Evolutionary conservation across 805 yeast genomes (phyloP), one percentile per base, ranked within the genome.

Genomic region (Ogataea polymorpha): DNA sequence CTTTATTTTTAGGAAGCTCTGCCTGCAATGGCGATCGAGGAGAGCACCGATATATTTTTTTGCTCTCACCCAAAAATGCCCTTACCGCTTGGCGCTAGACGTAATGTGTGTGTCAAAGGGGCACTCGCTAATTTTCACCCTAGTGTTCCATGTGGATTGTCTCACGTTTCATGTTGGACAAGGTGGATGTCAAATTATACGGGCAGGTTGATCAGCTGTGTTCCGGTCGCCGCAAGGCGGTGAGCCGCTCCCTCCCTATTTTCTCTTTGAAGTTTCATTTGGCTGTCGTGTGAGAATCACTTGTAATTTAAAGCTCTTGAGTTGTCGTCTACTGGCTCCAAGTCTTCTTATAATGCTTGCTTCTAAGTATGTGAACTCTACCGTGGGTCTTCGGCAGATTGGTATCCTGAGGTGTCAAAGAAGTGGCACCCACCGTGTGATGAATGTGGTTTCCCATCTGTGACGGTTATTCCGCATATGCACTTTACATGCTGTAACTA

Each of bases 21-120:
- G 36, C 13, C 33, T 30, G 33, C 33, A 30, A 9, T 12, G 21
- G 33, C 33, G 33, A 30, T 30, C 33, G n/a, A 9, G 27, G 27
- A 24, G 14, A 14, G 27, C 6, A 24, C 27, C 27, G 12, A 11
- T 6, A 24, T 2, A 20, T 6, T 20, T 6, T 6, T 20, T 20
- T 20, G 21, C 21, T 20, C 21, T 6, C 21, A 7, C 21, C 21
- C 21, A 20, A 20, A 20, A 6, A 20, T 20, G 9, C 21, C 2
- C 10, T 7, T 7, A 7, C 21, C 21, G 9, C 21, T 20, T 20
- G 7, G 21, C 9, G 21, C 21, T 20, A 20, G 21, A 20, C 9
- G 7, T 8, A 20, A 2, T 20, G 21, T 20, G 21, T 20, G 9
- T 20, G 21, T 20, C 21, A 20, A 20, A 20, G 21, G 21, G 21